phyloP scores from a whole-genome alignment of 805 yeast genomes.

The Cyberlindnera mycetangii region DNA sequence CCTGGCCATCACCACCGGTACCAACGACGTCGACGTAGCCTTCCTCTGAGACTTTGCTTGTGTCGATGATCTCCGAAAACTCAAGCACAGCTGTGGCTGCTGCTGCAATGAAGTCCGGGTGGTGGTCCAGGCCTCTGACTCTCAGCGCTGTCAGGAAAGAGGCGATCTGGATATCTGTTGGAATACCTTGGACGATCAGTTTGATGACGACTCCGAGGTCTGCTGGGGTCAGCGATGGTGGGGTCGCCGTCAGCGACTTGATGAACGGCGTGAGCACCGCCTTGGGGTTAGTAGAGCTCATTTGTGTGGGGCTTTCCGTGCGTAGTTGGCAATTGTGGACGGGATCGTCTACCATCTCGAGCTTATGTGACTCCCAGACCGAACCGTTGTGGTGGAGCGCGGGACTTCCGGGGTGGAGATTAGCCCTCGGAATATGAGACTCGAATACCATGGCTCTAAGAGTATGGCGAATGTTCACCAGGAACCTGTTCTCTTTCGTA shows the following conservation, averaged over 20 bases:
- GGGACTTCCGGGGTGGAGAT: no score
- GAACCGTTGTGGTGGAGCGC: no score
- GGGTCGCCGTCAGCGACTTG: constrained; percentile 56
- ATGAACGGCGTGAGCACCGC: constrained; percentile 51
- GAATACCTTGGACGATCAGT: constrained; percentile 55
- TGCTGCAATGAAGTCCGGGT: constrained; percentile 77
- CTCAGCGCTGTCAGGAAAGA: constrained; percentile 80
- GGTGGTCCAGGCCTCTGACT: constrained; percentile 71
- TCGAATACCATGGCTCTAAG: no score
- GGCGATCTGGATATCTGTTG: constrained; percentile 67
- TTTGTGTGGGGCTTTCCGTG: no score
- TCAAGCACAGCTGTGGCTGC: constrained; percentile 76
- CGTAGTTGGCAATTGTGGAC: no score
- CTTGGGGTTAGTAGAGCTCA: constrained; percentile 2
- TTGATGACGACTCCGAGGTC: constrained; percentile 66
- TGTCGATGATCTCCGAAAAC: constrained; percentile 55
- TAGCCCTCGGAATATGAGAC: no score
- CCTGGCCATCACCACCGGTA: constrained; percentile 98
- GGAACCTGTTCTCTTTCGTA: no score
- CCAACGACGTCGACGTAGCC: constrained; percentile 91
- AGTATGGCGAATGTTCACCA: no score
- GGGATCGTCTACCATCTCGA: no score
- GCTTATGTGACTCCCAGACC: no score
- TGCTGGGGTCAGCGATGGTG: constrained; percentile 58
- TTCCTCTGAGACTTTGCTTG: constrained; percentile 38